Conservation (phyloP, 306 rosid genomes). For the Notholithocarpus densiflorus region DNA sequence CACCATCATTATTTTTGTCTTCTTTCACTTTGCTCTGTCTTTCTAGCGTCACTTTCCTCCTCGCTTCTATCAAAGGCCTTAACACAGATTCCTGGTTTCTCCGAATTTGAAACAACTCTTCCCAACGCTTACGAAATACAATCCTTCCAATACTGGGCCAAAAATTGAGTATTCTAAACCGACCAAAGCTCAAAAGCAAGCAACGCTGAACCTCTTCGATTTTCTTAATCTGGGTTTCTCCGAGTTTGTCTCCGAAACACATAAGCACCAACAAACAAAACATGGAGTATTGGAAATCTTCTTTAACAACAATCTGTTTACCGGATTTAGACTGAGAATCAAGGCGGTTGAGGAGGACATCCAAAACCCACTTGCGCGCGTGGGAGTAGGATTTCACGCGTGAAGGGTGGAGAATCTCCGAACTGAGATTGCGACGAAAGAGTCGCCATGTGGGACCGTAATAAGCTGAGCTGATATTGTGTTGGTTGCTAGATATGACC, state of each 20-base stretch:
- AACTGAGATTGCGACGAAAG: not conserved
- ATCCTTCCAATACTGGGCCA: not conserved
- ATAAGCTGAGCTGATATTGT: not conserved
- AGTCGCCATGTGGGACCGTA: not conserved
- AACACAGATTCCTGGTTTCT: not conserved
- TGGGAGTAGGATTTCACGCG: not conserved
- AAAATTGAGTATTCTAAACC: not conserved
- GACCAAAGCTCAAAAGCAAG: not conserved
- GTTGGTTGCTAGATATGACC: not conserved
- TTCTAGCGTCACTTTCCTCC: not conserved
- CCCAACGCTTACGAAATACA: not conserved
- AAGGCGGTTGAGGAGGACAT: not conserved
- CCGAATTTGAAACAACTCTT: not conserved
- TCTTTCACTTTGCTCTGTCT: not conserved
- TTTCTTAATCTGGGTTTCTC: not conserved
- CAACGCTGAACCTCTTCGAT: not conserved
- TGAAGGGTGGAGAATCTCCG: conserved; percentile 3
- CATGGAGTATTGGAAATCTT: not conserved
- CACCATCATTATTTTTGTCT: not conserved
- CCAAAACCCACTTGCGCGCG: conserved; percentile 8
- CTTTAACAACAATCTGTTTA: not conserved
- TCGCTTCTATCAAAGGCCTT: not conserved
- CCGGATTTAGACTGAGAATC: not conserved
- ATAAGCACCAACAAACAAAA: not conserved
- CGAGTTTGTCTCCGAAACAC: conserved; percentile 4